These are phyloP conservation scores for Glutinoglossum americanum DNA, from an alignment of 495 filamentous ascomycete genomes.

Conservation along the genomic window DNA sequence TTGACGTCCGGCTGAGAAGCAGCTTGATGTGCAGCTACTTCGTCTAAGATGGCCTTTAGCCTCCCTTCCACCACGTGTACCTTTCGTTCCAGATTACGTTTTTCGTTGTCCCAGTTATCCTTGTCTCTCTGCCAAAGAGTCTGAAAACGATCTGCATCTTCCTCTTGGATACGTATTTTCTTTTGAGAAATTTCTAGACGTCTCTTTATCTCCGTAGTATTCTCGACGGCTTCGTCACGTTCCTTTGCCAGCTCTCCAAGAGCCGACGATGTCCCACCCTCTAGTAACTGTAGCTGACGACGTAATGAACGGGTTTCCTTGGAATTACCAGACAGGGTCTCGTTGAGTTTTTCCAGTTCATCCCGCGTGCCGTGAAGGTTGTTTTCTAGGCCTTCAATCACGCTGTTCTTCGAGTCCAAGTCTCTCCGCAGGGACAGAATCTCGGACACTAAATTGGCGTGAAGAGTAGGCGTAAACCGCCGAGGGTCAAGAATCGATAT, in stretches of 20 bases:
- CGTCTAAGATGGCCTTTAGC: conserved; percentile 61
- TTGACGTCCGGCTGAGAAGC: conserved; percentile 16
- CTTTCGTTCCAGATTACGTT: conserved; percentile 57
- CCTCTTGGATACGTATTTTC: conserved; percentile 57
- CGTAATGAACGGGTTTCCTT: conserved; percentile 66
- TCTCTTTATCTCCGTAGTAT: conserved; percentile 47
- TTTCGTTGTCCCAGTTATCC: conserved; percentile 62
- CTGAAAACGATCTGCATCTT: conserved; percentile 57
- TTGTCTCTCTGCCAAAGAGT: conserved; percentile 61
- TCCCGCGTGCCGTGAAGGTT: conserved; percentile 44
- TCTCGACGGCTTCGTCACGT: conserved; percentile 62
- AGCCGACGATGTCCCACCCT: conserved; percentile 70
- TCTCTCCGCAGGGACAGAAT: conserved; percentile 75
- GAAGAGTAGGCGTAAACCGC: conserved; percentile 83
- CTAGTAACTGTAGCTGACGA: conserved; percentile 63
- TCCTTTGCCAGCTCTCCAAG: conserved; percentile 65
- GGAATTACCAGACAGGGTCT: conserved; percentile 33
- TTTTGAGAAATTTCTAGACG: conserved; percentile 64
- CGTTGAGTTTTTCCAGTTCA: conserved; percentile 50
- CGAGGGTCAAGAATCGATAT: conserved; percentile 69
- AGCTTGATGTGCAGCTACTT: conserved; percentile 56
- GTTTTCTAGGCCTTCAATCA: conserved; percentile 65
- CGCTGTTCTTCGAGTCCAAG: conserved; percentile 63
- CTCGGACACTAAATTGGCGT: conserved; percentile 85
- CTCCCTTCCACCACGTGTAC: conserved; percentile 73